A percentile compares a stretch with the other conserved stretches of the same genome.
Evolutionary conservation across 768 basidiomycete genomes (phyloP).

Genomic region (Phanerodontia chrysosporium): DNA sequence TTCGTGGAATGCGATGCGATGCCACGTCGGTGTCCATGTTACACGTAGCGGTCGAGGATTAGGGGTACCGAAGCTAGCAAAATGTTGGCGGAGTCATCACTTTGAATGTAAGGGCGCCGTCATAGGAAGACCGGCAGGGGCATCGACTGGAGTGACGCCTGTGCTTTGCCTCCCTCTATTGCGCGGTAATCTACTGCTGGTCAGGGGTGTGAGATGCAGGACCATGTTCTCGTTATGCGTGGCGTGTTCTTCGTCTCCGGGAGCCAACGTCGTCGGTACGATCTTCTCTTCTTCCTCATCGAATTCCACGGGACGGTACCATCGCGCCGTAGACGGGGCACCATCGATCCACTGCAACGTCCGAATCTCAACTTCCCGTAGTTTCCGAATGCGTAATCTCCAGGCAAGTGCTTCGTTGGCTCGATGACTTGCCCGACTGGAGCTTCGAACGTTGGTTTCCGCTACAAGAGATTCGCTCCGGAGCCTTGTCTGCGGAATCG

Average conservation of each 20-base stretch:
- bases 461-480: conserved; percentile 20
- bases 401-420: conserved; percentile 46
- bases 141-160: conserved; percentile 21
- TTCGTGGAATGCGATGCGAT: no score
- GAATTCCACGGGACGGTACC: conserved; percentile 42
- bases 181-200: conserved; percentile 58
- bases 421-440: conserved; percentile 35
- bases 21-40: no score
- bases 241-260: conserved; percentile 24
- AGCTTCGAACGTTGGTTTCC: conserved; percentile 30
- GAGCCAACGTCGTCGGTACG: conserved; percentile 24
- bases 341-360: conserved; percentile 73
- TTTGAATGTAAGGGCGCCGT: neutral
- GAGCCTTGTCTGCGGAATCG: conserved; percentile 31
- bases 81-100: neutral
- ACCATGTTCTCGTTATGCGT: conserved; percentile 27
- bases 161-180: conserved; percentile 40
- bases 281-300: conserved; percentile 35
- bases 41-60: neutral
- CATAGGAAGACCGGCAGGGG: neutral
- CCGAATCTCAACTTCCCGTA: conserved; percentile 58
- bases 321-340: conserved; percentile 53
- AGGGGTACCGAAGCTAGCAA: no score
- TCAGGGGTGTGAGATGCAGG: conserved; percentile 53
- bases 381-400: conserved; percentile 52